Percentiles rank a stretch among this genome's conserved stretches.
Conservation (phyloP, 257 asterid genomes). For the Cinchona pubescens region DNA sequence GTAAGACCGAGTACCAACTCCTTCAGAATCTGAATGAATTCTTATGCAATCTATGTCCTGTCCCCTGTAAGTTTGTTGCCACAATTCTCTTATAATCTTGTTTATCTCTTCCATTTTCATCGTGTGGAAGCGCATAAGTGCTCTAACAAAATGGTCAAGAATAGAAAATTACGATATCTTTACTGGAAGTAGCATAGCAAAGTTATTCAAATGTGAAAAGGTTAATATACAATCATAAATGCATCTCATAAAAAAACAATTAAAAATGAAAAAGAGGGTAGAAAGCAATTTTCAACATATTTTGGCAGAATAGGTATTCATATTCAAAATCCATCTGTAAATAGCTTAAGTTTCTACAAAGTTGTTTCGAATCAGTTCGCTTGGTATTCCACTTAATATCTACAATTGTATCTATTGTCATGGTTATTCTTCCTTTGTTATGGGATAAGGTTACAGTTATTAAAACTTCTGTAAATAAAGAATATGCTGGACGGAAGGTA, state of each 20-base stretch:
- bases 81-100: conserved; percentile 90
- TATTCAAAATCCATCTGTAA: background rate
- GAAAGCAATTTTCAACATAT: background rate
- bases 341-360: background rate
- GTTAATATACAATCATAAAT: background rate
- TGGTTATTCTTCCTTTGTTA: background rate
- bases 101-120: conserved; percentile 99
- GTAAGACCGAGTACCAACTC: conserved; percentile 93
- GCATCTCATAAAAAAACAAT: background rate
- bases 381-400: background rate
- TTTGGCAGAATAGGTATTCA: background rate
- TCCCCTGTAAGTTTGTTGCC: conserved; percentile 99
- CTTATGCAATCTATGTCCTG: conserved; percentile 95
- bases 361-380: no score
- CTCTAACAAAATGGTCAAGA: conserved; percentile 45
- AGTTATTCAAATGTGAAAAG: background rate
- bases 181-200: background rate
- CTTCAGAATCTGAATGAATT: conserved; percentile 96
- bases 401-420: background rate
- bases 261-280: background rate
- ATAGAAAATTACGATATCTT: conserved; percentile 18
- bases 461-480: background rate
- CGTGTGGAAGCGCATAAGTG: conserved; percentile 96
- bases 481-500: background rate
- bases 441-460: background rate